Base-by-base conservation (phyloP, 495 filamentous ascomycete species). In the Cercophora sp. region DNA sequence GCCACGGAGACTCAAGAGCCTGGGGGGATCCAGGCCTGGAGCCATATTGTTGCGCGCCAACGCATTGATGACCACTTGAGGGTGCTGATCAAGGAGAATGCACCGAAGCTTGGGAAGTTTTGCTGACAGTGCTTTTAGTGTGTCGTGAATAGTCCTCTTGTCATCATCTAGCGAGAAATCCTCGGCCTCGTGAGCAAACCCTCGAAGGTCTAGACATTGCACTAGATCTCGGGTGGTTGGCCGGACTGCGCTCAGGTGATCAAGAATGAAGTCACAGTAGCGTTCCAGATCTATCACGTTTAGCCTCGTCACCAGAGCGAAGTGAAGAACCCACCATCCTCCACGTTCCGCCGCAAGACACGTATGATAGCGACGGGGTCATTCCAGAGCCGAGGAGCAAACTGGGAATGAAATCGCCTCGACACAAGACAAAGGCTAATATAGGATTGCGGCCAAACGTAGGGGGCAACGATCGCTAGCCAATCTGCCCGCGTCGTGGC, bases 381-480 rank as follows among this genome's bases (percentile, higher is more conserved):
- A 59, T 65, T 64, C 75, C 75, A 78, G 16, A 78, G 61, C 8
- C 63, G 67, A 5, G 73, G 71, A 5, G 73, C 72, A 47, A 78
- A 77, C 13, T 67, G 60, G 43, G 36, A 5, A 58, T 71, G 66
- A 57, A 75, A 77, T 11, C 70, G 70, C 25, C 53, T 49, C 22
- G 66, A 64, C 24, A 77, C 74, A 26, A 63, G 59, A 60, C 70
- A 78, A 27, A 75, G 75, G 18, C 55, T 54, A 24, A 61, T 52
- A 57, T 73, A 74, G 34, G 68, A 56, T 19, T 50, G 32, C 20
- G 61, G 47, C 9, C 61, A 54, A 29, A 75, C 31, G 31, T 67
- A 68, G 5, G 66, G 63, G 2, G 69, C 72, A 16, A 68, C 72
- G 6, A 78, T 42, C 18, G 58, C 61, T 8, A 78, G 57, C 74